Conservation (phyloP, 108 stramenopile species). For the Conticribra guillardii region DNA sequence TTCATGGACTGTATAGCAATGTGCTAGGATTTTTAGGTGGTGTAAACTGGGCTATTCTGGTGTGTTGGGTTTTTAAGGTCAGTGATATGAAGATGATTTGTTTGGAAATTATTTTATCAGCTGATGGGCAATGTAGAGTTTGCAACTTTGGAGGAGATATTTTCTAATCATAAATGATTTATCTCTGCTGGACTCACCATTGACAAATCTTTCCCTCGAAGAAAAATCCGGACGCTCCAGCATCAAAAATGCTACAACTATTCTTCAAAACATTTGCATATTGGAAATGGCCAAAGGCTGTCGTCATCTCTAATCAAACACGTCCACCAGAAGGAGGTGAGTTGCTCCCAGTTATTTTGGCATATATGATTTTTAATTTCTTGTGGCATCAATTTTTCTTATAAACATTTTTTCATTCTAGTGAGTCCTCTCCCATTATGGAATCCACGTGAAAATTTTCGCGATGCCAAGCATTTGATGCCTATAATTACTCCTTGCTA, state of each 20-base stretch:
- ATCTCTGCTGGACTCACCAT: not conserved
- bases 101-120: not conserved
- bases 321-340: constrained; percentile 17
- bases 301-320: constrained; percentile 35
- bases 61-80: constrained; percentile 80
- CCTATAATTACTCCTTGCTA: constrained; percentile 98
- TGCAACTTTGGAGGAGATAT: not conserved
- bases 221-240: constrained; percentile 65
- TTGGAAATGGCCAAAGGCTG: constrained; percentile 89
- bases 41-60: constrained; percentile 95
- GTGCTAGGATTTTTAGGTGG: constrained; percentile 95
- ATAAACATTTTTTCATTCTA: constrained; percentile 8
- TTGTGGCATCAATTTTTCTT: constrained; percentile 1
- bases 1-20: constrained; percentile 93
- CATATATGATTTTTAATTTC: constrained; percentile 4
- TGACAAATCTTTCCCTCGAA: constrained; percentile 17
- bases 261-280: constrained; percentile 83
- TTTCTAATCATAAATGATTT: not conserved
- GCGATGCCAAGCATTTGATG: constrained; percentile 83
- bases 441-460: constrained; percentile 75
- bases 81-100: not conserved
- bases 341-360: not conserved
- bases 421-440: constrained; percentile 61
- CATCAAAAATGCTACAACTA: constrained; percentile 59
- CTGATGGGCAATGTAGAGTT: not conserved